Conservation (phyloP, 495 filamentous ascomycete species). For the Ascobolus immersus region DNA sequence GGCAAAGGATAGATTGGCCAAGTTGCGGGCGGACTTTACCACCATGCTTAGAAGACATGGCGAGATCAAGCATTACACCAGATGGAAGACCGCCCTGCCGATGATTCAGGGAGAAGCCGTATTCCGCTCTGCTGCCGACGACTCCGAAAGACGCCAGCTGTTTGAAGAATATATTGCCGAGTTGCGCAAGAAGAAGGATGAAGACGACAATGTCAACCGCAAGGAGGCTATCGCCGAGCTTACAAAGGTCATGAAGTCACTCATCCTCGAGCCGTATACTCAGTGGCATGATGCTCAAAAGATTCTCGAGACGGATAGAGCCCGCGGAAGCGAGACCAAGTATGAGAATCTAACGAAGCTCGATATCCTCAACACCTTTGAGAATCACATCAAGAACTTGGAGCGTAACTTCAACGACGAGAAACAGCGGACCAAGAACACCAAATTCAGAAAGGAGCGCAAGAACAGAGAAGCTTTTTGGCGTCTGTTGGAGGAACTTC, state of each 20-base stretch:
- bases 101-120: slow-evolving; percentile 91
- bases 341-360: slow-evolving; percentile 68
- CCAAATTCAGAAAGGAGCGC: slow-evolving; percentile 54
- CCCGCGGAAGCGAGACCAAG: slow-evolving; percentile 63
- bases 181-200: slow-evolving; percentile 49
- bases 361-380: slow-evolving; percentile 78
- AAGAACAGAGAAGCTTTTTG: slow-evolving; percentile 57
- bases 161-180: slow-evolving; percentile 85
- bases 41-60: slow-evolving; percentile 91
- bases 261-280: slow-evolving; percentile 78
- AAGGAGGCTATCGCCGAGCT: slow-evolving; percentile 74
- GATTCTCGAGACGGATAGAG: slow-evolving; percentile 51
- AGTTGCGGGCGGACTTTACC: slow-evolving; percentile 78
- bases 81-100: slow-evolving; percentile 84
- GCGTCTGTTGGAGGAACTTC: slow-evolving; percentile 45
- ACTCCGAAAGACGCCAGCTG: slow-evolving; percentile 67
- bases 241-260: slow-evolving; percentile 48
- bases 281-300: slow-evolving; percentile 79
- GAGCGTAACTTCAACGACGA: slow-evolving; percentile 76
- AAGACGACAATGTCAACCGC: slow-evolving; percentile 42
- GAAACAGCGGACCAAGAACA: slow-evolving; percentile 60
- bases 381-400: slow-evolving; percentile 77
- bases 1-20: slow-evolving; percentile 80
- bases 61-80: slow-evolving; percentile 92
- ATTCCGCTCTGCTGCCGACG: slow-evolving; percentile 71